Percentiles rank a stretch among this genome's conserved stretches.
These are phyloP conservation scores for Periconia macrospinosa DNA, from an alignment of 2,329 filamentous ascomycete species.

Conservation along the genomic window DNA sequence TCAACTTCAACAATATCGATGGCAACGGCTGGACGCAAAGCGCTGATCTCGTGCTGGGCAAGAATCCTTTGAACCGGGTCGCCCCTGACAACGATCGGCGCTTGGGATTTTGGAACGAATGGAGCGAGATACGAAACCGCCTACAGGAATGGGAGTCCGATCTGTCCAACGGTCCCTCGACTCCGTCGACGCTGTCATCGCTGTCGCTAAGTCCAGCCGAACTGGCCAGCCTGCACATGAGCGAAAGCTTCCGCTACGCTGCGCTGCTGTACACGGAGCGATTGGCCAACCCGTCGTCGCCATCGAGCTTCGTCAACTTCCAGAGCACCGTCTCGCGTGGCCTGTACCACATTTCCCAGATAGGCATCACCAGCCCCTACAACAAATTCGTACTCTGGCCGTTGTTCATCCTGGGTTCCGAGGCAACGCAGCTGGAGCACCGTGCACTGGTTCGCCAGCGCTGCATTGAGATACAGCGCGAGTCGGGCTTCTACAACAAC, in stretches of 20 bases:
- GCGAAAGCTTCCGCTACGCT: slow-evolving; percentile 86
- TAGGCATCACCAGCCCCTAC: slow-evolving; percentile 70
- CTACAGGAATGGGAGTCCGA: slow-evolving; percentile 80
- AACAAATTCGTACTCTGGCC: slow-evolving; percentile 95
- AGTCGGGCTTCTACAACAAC: slow-evolving; percentile 93
- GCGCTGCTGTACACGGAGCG: slow-evolving; percentile 89
- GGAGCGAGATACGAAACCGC: slow-evolving; percentile 75
- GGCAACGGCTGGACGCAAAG: slow-evolving; percentile 64
- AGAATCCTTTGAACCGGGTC: slow-evolving; percentile 42
- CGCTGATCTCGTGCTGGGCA: slow-evolving; percentile 54
- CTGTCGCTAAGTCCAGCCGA: slow-evolving; percentile 54
- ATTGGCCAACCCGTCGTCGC: slow-evolving; percentile 73
- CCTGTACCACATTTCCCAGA: slow-evolving; percentile 78
- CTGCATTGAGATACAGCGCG: slow-evolving; percentile 82
- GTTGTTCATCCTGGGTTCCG: slow-evolving; percentile 84
- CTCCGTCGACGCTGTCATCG: slow-evolving; percentile 10
- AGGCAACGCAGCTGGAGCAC: slow-evolving; percentile 81
- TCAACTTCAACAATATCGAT: slow-evolving; percentile 63
- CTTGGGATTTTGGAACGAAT: slow-evolving; percentile 77
- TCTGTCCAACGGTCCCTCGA: slow-evolving; percentile 29
- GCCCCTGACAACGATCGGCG: slow-evolving; percentile 51
- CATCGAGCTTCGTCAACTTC: slow-evolving; percentile 75
- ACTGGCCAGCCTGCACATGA: slow-evolving; percentile 77
- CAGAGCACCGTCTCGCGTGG: slow-evolving; percentile 81
- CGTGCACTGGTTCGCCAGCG: slow-evolving; percentile 77